Conservation (phyloP, 352 stramenopile species). For the Phytopythium mirpurense region DNA sequence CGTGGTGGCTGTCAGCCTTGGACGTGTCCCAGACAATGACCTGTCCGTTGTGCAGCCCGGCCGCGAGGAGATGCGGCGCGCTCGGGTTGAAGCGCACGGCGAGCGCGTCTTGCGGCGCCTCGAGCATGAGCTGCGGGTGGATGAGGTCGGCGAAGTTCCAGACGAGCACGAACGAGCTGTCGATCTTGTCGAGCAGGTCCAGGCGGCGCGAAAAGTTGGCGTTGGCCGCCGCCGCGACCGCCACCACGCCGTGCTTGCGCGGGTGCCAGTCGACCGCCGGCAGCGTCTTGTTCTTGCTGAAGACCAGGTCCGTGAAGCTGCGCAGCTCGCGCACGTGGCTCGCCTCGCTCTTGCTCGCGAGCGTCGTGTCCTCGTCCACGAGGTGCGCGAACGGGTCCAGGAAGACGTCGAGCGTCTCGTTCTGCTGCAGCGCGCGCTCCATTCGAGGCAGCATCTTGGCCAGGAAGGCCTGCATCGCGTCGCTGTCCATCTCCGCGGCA, state of each 20-base stretch:
- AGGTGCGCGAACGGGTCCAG: slow-evolving; percentile 72
- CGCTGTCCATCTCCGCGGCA: slow-evolving; percentile 48
- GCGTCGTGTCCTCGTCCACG: slow-evolving; percentile 53
- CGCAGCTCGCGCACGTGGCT: slow-evolving; percentile 89
- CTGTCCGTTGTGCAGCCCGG: slow-evolving; percentile 83
- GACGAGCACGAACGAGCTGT: slow-evolving; percentile 89
- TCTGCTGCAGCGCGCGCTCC: slow-evolving; percentile 77
- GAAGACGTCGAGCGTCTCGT: slow-evolving; percentile 85
- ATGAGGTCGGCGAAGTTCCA: slow-evolving; percentile 96
- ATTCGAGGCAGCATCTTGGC: slow-evolving; percentile 56
- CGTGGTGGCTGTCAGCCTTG: slow-evolving; percentile 54
- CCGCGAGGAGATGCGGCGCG: slow-evolving; percentile 78
- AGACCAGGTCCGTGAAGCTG: slow-evolving; percentile 92
- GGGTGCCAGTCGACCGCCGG: slow-evolving; percentile 90
- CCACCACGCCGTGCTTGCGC: slow-evolving; percentile 83
- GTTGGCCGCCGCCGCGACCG: slow-evolving; percentile 82
- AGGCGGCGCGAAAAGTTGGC: slow-evolving; percentile 73
- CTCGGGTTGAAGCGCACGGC: slow-evolving; percentile 88
- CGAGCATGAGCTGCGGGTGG: slow-evolving; percentile 90
- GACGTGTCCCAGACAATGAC: slow-evolving; percentile 91
- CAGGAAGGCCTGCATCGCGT: slow-evolving; percentile 66
- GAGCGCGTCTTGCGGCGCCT: slow-evolving; percentile 88
- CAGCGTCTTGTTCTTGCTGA: slow-evolving; percentile 91
- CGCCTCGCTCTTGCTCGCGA: slow-evolving; percentile 74
- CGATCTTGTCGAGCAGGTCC: slow-evolving; percentile 62